A percentile compares a stretch with the other conserved stretches of the same genome.
These are phyloP conservation scores for Eustoma russellianum DNA, from an alignment of 257 asterid genomes.

Conservation along the genomic window DNA sequence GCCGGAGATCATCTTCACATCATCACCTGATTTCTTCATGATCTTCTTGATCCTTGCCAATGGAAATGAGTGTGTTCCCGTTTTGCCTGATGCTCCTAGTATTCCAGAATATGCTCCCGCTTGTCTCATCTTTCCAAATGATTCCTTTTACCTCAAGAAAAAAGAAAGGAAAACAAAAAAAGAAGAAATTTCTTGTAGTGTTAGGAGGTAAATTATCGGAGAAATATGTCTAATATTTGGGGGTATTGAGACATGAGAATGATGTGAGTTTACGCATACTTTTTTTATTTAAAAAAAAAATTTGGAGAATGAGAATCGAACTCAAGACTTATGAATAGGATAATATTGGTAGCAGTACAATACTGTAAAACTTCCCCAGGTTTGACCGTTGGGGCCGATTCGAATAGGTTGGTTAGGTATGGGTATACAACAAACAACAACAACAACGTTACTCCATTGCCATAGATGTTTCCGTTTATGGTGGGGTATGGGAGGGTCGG, in stretches of 20 bases:
- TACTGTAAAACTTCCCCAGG: too few species aligned
- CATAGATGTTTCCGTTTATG: too few species aligned
- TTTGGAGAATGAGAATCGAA: too few species aligned
- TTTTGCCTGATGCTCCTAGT: constrained; percentile 32
- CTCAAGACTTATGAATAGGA: too few species aligned
- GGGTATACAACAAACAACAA: too few species aligned
- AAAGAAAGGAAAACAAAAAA: background rate
- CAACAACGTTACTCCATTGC: too few species aligned
- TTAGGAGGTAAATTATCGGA: background rate
- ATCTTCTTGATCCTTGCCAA: constrained; percentile 36
- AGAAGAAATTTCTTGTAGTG: background rate
- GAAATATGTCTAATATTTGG: background rate
- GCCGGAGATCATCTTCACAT: constrained; percentile 76
- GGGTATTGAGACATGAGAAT: background rate
- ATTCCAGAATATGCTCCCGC: constrained; percentile 66
- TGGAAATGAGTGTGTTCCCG: constrained; percentile 66
- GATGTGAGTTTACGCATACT: background rate
- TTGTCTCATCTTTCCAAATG: constrained; percentile 68
- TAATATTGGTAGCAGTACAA: too few species aligned
- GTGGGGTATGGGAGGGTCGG: too few species aligned
- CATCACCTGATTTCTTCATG: constrained; percentile 65
- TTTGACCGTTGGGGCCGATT: too few species aligned
- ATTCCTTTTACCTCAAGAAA: background rate
- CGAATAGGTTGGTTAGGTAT: too few species aligned
- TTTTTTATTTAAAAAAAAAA: too few species aligned